phyloP scores from a whole-genome alignment of 257 asterid genomes.

The Dorcoceras hygrometricum region DNA sequence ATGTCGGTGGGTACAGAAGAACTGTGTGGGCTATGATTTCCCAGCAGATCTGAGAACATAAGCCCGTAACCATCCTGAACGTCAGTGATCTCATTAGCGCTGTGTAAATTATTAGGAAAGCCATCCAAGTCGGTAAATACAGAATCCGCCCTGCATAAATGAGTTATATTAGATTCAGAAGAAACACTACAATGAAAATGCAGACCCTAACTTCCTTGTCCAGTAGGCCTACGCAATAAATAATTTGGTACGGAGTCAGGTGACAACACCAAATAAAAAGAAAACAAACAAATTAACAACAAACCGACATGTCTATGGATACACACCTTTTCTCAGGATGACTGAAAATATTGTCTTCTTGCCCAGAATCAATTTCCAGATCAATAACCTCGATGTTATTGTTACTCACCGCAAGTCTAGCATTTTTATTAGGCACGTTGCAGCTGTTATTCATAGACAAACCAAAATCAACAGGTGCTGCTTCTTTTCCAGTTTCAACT shows the following conservation, averaged over 20 bases:
- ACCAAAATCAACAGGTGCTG: slow-evolving; percentile 56
- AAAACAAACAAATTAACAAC: neutral
- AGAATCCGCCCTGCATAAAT: slow-evolving; percentile 59
- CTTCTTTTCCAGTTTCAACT: slow-evolving; percentile 38
- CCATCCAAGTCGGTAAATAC: slow-evolving; percentile 62
- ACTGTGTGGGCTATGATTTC: slow-evolving; percentile 63
- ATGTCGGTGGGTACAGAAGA: slow-evolving; percentile 64
- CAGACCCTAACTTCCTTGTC: too few species aligned
- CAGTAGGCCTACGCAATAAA: too few species aligned
- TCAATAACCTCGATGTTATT: slow-evolving; percentile 86
- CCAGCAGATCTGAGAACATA: slow-evolving; percentile 78
- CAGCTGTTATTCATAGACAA: slow-evolving; percentile 56
- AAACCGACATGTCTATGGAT: slow-evolving; percentile 17
- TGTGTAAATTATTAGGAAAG: slow-evolving; percentile 54
- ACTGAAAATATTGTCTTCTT: slow-evolving; percentile 48
- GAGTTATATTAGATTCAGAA: slow-evolving; percentile 18
- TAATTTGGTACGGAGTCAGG: slow-evolving; percentile 8
- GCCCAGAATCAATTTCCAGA: slow-evolving; percentile 74
- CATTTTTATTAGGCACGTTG: slow-evolving; percentile 36
- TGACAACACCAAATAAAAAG: neutral
- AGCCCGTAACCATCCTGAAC: slow-evolving; percentile 85
- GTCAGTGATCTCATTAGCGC: slow-evolving; percentile 49
- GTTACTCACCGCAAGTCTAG: slow-evolving; percentile 38
- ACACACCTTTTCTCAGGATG: slow-evolving; percentile 64
- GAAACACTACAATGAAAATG: slow-evolving; percentile 17